phyloP scores from a whole-genome alignment of 768 basidiomycete genomes.

The Suillus cothurnatus region DNA sequence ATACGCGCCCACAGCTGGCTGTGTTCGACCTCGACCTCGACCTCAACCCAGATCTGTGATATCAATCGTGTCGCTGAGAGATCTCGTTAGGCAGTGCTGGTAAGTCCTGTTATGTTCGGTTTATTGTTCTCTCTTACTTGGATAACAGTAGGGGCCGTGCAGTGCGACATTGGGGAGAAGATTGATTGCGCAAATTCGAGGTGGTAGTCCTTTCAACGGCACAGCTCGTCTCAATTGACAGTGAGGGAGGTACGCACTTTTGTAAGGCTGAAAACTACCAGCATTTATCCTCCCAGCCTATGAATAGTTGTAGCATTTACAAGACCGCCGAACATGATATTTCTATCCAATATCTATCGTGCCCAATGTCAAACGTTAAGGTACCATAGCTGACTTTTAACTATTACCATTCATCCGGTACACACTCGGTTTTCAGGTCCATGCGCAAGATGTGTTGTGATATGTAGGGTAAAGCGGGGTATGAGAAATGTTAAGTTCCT shows the following conservation, averaged over 20 bases:
- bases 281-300: background rate
- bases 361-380: background rate
- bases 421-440: background rate
- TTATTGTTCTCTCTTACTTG: background rate
- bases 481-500: background rate
- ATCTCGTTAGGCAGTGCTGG: background rate
- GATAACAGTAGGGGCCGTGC: background rate
- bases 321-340: background rate
- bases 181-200: background rate
- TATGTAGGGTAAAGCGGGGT: background rate
- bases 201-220: background rate
- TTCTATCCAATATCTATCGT: background rate
- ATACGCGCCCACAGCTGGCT: slow-evolving; percentile 60
- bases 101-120: background rate
- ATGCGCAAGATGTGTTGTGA: background rate
- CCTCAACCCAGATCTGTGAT: slow-evolving; percentile 77
- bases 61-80: background rate
- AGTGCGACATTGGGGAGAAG: background rate
- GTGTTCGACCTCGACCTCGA: slow-evolving; percentile 83
- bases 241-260: background rate
- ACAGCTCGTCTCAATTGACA: background rate
- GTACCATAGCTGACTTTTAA: background rate
- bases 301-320: background rate
- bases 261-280: no score
- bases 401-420: background rate